phyloP scores from a whole-genome alignment of 2,329 filamentous ascomycete genomes.

The Fusarium veterinarium region DNA sequence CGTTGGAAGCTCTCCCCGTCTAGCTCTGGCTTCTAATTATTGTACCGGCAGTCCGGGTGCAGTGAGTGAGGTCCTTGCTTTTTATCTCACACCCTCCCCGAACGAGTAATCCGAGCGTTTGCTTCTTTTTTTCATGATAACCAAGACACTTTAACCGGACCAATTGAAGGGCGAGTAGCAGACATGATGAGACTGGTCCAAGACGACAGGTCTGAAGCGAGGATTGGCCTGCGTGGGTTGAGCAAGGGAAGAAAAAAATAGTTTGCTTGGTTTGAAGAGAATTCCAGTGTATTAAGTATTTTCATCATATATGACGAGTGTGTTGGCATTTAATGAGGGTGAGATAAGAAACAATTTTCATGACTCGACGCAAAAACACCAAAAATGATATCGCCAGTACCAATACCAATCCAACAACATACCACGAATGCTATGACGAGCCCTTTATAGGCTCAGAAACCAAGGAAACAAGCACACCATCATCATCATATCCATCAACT shows the following conservation, averaged over 20 bases:
- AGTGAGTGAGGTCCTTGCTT: not conserved
- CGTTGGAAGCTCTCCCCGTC: conserved; percentile 12
- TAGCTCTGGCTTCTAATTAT: not conserved
- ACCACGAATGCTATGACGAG: conserved; percentile 17
- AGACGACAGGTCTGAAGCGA: conserved; percentile 10
- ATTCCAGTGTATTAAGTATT: not conserved
- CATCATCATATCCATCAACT: conserved; percentile 24
- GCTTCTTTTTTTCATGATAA: conserved; percentile 22
- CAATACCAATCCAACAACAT: conserved; percentile 14
- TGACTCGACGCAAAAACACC: conserved; percentile 30
- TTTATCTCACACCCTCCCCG: conserved; percentile 16
- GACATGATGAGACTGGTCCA: conserved; percentile 17
- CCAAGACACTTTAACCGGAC: conserved; percentile 30
- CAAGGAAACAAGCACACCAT: conserved; percentile 24
- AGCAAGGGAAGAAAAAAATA: not conserved
- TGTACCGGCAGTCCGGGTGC: conserved; percentile 28
- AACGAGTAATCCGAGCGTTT: conserved; percentile 35
- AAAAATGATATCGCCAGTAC: conserved; percentile 28
- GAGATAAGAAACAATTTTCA: conserved; percentile 1
- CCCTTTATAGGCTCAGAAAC: not conserved
- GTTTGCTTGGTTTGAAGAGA: not conserved
- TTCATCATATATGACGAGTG: not conserved
- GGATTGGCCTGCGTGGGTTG: conserved; percentile 10
- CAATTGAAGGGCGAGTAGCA: conserved; percentile 31
- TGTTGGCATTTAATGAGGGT: not conserved